phyloP scores from a whole-genome alignment of 2,329 filamentous ascomycete species.

The Bipolaris cookei region DNA sequence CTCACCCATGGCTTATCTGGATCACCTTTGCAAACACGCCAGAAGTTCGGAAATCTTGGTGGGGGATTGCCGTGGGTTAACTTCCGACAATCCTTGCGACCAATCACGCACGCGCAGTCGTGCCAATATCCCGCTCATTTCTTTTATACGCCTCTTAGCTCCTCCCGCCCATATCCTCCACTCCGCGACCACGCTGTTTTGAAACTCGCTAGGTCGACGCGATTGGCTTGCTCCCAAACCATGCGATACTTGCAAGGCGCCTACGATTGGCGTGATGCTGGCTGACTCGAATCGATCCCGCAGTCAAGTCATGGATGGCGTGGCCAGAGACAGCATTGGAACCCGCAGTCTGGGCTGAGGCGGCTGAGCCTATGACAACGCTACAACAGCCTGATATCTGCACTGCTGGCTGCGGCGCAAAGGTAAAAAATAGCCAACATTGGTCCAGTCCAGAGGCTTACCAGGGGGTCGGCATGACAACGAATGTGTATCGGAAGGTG shows the following conservation, averaged over 20 bases:
- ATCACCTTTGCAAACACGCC: constrained; percentile 1
- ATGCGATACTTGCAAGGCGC: neutral
- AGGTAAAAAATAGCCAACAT: neutral
- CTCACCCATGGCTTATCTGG: constrained; percentile 6
- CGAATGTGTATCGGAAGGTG: neutral
- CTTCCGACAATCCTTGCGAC: neutral
- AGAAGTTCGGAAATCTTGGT: neutral
- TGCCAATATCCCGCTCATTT: neutral
- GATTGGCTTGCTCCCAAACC: neutral
- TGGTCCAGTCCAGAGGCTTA: neutral
- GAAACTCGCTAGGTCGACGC: neutral
- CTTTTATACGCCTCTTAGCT: constrained; percentile 3
- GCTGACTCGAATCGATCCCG: neutral
- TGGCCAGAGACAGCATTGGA: neutral
- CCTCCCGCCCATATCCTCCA: neutral
- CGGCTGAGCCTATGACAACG: neutral
- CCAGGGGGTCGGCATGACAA: neutral
- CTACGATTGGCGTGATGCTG: too few relatives aligned
- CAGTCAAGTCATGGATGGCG: neutral
- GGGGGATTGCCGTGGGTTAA: neutral
- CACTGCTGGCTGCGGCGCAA: neutral
- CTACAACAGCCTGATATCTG: neutral
- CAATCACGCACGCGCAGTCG: neutral
- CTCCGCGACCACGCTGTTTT: neutral
- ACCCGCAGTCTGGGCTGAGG: neutral